Conservation (phyloP, 2,329 filamentous ascomycete genomes). For the Aureobasidium uvarum region DNA sequence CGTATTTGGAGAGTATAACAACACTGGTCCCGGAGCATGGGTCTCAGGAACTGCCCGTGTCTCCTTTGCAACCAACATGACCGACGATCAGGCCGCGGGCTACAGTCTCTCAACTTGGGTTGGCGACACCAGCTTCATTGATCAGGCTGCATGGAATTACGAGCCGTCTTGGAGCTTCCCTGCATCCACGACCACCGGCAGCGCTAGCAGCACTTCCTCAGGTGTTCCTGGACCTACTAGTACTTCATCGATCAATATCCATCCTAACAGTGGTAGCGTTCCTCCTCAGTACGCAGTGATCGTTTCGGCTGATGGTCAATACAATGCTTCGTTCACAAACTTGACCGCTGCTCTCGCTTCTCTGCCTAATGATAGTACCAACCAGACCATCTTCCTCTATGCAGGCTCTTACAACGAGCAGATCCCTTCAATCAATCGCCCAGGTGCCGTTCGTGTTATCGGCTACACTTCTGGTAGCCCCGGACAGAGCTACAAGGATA, state of each 20-base stretch:
- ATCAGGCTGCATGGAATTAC: constrained; percentile 44
- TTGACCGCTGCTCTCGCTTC: constrained; percentile 41
- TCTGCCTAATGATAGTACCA: constrained; percentile 38
- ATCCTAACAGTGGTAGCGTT: constrained; percentile 45
- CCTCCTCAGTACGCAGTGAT: constrained; percentile 46
- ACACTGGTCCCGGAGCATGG: constrained; percentile 56
- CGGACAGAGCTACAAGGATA: constrained; percentile 40
- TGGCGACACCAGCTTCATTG: constrained; percentile 46
- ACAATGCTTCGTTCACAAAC: constrained; percentile 38
- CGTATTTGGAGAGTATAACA: constrained; percentile 58
- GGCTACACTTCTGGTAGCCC: constrained; percentile 40
- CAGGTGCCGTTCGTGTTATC: constrained; percentile 42
- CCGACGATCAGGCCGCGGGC: constrained; percentile 37
- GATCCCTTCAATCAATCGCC: constrained; percentile 42
- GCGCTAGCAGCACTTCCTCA: constrained; percentile 9
- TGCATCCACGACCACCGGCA: constrained; percentile 27
- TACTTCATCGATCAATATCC: constrained; percentile 38
- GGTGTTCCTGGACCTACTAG: constrained; percentile 27
- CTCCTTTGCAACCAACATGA: constrained; percentile 47
- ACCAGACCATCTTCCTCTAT: constrained; percentile 45
- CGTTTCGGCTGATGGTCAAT: constrained; percentile 41
- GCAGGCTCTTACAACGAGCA: constrained; percentile 47
- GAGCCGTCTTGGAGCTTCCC: constrained; percentile 39
- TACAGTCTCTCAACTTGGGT: constrained; percentile 44
- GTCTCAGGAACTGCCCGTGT: constrained; percentile 51